These are phyloP conservation scores for Trypanosomatidae sp. DNA, from an alignment of 208 protist species.

Conservation along the genomic window DNA sequence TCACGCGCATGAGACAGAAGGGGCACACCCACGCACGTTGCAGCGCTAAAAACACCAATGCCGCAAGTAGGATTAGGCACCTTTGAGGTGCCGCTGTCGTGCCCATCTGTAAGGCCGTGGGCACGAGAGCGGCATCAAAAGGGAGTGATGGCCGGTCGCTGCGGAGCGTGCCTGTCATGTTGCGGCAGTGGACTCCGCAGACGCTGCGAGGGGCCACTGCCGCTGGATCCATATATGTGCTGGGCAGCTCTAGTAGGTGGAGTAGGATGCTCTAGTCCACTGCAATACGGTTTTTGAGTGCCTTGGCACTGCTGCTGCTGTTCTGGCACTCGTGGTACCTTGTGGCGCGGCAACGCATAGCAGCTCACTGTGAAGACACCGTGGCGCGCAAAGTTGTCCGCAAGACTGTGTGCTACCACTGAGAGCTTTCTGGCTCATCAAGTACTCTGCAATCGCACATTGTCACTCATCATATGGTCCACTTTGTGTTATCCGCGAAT, in stretches of 20 bases:
- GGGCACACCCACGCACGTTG: background rate
- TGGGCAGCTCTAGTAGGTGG: background rate
- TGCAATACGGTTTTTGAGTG: background rate
- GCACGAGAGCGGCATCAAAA: background rate
- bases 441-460: background rate
- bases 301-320: background rate
- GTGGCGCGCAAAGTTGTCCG: background rate
- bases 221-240: background rate
- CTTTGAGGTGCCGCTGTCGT: background rate
- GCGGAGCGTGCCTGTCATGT: background rate
- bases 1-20: background rate
- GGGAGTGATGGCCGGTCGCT: background rate
- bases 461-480: background rate
- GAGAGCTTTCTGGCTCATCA: slow-evolving; percentile 1
- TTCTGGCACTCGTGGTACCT: background rate
- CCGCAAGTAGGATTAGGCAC: background rate
- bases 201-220: no score
- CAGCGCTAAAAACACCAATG: background rate
- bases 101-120: background rate
- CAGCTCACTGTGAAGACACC: background rate
- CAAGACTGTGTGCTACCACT: background rate
- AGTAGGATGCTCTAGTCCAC: background rate
- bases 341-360: background rate
- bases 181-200: background rate
- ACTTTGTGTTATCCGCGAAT: background rate